phyloP scores from a whole-genome alignment of 1,284 basidiomycete species.

The Ustilago tritici region DNA sequence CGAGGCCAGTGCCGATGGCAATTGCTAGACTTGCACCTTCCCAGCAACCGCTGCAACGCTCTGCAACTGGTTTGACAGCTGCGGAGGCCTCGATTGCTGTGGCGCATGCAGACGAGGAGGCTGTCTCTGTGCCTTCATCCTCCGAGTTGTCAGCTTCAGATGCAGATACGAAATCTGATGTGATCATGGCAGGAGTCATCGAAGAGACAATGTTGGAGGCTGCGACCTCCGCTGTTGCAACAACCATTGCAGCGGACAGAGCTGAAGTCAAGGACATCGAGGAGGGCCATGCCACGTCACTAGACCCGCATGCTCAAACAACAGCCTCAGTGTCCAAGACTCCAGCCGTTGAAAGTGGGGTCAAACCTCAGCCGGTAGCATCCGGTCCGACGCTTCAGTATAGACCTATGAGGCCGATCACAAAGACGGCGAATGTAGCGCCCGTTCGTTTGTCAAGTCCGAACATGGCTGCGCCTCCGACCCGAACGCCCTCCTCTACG shows the following conservation, averaged over 20 bases:
- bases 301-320: not conserved
- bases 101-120: not conserved
- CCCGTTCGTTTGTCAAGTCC: slow-evolving; percentile 33
- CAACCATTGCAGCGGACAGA: not conserved
- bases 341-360: not conserved
- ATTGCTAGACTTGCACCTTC: slow-evolving; percentile 35
- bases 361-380: slow-evolving; percentile 1
- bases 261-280: not conserved
- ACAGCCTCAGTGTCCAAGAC: not conserved
- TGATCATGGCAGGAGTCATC: not conserved
- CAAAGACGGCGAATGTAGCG: not conserved
- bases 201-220: not conserved
- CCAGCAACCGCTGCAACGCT: slow-evolving; percentile 14
- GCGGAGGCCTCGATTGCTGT: not conserved
- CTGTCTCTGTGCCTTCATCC: not conserved
- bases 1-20: slow-evolving; percentile 41
- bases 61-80: not conserved
- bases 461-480: slow-evolving; percentile 6
- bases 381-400: slow-evolving; percentile 1
- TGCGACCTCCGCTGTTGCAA: not conserved
- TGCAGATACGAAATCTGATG: not conserved
- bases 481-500: slow-evolving; percentile 14
- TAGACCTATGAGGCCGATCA: slow-evolving; percentile 1
- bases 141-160: slow-evolving; percentile 4
- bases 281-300: not conserved